Conservation (phyloP, 2,329 filamentous ascomycete species). For the Fusarium tricinctum region DNA sequence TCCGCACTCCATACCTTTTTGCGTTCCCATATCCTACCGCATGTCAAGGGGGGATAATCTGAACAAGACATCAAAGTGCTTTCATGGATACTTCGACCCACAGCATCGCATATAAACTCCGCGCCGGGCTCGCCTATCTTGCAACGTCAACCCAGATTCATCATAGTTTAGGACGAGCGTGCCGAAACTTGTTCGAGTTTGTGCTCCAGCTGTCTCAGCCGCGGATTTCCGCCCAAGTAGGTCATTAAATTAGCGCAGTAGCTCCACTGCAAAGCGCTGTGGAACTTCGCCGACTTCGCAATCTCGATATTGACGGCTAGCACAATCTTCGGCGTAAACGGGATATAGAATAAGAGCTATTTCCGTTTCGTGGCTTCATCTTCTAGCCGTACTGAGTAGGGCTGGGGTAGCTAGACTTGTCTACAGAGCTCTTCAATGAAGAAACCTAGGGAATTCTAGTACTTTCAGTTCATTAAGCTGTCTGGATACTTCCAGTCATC, state of each 20-base stretch:
- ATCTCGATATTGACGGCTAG: not conserved
- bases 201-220: constrained; percentile 10
- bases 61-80: constrained; percentile 3
- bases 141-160: constrained; percentile 10
- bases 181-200: not conserved
- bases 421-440: not conserved
- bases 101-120: constrained; percentile 8
- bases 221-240: constrained; percentile 18
- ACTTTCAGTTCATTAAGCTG: not conserved
- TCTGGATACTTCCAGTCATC: too few relatives aligned
- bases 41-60: not conserved
- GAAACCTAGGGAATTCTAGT: too few relatives aligned
- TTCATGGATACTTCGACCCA: constrained; percentile 6
- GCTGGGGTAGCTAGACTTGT: not conserved
- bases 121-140: constrained; percentile 41
- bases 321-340: too few relatives aligned
- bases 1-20: constrained; percentile 2
- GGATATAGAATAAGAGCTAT: not conserved
- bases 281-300: constrained; percentile 19
- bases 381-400: not conserved
- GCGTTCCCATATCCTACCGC: constrained; percentile 1
- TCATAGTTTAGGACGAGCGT: constrained; percentile 1
- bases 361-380: not conserved
- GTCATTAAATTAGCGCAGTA: constrained; percentile 8
- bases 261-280: constrained; percentile 18